Conservation (phyloP, 2,329 filamentous ascomycete species). For the Colletotrichum karsti region DNA sequence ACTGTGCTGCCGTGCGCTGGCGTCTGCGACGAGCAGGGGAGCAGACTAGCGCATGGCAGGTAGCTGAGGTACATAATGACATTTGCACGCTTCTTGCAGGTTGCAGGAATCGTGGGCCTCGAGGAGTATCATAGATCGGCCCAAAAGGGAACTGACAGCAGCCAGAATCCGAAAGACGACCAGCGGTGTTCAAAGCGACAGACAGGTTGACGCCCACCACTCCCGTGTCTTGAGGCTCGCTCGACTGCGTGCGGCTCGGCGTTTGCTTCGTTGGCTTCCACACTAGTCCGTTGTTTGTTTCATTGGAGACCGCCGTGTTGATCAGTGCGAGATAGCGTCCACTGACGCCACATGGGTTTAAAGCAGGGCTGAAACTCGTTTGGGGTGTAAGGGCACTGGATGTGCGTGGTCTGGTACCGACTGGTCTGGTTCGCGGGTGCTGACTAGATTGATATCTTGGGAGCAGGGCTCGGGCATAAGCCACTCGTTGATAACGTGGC, state of each 20-base stretch:
- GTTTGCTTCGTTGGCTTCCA: conserved; percentile 15
- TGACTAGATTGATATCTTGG: neutral
- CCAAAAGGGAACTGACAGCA: neutral
- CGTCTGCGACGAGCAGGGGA: conserved; percentile 9
- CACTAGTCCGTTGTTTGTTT: conserved; percentile 8
- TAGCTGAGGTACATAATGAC: conserved; percentile 23
- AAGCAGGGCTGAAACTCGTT: conserved; percentile 4
- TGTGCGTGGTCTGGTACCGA: neutral
- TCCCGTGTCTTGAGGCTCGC: neutral
- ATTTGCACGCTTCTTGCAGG: neutral
- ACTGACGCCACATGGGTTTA: neutral
- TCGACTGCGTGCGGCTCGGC: neutral
- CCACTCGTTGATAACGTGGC: neutral
- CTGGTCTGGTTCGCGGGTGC: neutral
- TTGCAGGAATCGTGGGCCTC: conserved; percentile 6
- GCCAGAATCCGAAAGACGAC: neutral
- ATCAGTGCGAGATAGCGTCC: conserved; percentile 9
- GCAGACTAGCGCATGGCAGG: neutral
- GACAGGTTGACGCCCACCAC: neutral
- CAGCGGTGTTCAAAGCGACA: neutral
- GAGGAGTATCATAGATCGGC: conserved; percentile 16
- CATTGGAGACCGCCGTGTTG: conserved; percentile 7
- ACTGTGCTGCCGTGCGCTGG: conserved; percentile 22
- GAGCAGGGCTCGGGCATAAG: conserved; percentile 2
- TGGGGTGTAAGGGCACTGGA: neutral